A percentile compares a stretch with the other conserved stretches of the same genome.
These are phyloP conservation scores for Trebouxia sp. DNA, from an alignment of 139 green algal genomes.

Conservation along the genomic window DNA sequence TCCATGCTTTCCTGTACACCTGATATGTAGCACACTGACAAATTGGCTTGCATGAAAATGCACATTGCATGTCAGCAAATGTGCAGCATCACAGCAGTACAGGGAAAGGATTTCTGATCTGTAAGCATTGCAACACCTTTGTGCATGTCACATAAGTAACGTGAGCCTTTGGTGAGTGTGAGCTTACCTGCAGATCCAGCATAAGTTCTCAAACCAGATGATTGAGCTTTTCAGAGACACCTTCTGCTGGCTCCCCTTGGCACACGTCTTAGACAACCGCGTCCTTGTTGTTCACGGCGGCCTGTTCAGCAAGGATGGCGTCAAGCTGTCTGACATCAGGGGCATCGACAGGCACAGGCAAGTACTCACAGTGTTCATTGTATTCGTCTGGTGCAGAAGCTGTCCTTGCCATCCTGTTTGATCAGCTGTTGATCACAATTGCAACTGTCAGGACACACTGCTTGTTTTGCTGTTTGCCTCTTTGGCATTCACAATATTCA, in stretches of 20 bases:
- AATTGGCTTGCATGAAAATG: not conserved
- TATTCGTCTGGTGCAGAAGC: too few relatives aligned
- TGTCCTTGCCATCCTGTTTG: too few relatives aligned
- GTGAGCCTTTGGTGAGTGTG: too few relatives aligned
- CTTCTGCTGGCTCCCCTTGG: constrained; percentile 92
- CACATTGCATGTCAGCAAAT: not conserved
- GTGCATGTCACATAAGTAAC: not conserved
- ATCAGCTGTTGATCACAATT: too few relatives aligned
- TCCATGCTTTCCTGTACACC: too few relatives aligned
- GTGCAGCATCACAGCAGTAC: not conserved
- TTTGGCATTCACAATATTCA: too few relatives aligned
- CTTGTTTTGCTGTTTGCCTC: too few relatives aligned
- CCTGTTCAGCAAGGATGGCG: constrained; percentile 83
- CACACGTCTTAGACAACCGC: constrained; percentile 75
- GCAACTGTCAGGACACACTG: too few relatives aligned
- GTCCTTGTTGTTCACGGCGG: constrained; percentile 96
- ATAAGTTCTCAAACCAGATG: constrained; percentile 82
- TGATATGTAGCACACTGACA: not conserved
- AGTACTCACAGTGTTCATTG: not conserved
- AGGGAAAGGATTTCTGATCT: not conserved
- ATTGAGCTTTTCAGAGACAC: constrained; percentile 90
- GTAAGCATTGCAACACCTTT: too few relatives aligned
- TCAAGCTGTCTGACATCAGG: constrained; percentile 89
- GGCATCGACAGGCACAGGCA: constrained; percentile 78
- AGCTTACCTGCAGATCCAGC: constrained; percentile 76